Evolutionary conservation across 2,329 filamentous ascomycete genomes (phyloP), one percentile per base, ranked within the genome.

Genomic region (Erysiphe neolycopersici): DNA sequence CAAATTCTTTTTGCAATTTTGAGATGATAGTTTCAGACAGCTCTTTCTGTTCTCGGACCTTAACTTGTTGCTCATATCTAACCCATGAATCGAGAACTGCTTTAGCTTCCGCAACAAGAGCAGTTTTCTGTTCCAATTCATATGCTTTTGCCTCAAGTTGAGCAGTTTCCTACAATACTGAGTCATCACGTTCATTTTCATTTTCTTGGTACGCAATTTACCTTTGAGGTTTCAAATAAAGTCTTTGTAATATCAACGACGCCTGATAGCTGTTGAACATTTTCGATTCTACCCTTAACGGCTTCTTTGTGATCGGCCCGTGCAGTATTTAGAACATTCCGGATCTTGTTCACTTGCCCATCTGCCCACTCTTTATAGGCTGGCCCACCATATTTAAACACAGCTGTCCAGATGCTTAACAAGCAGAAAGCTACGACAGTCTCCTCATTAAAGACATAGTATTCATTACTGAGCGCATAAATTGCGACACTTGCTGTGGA

Each of bases 401-500:
- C 71, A 49, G 76, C 83, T 59, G 70, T 78, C 79, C 92, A 98
- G 60, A 95, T 81, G 61, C 79, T 83, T 60, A 95, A 68, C 57
- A 98, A 71, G 63, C 80, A 89, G 66, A 98, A 73, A 53, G 82
- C 81, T 59, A 92, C 81, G 60, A 98, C 80, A 50, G 85, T 80
- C 71, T 98, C 89, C 72, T 98, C 89, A 69, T 98, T 98, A 66
- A 98, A 72, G 61, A 98, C 84, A 66, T 94, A 95, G 70, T 95
- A 84, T 74, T 98, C 89, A 68, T 92, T 98, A 76, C 81, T 91
- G 66, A 98, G 84, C 59, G 84, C 89, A 61, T 89, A 92, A 62
- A 92, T 73, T 58, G 81, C 85, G 56, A 92, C 65, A 66, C 80
- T 87, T 58, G 89, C 82, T 52, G 79, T 78, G 56, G 83, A 85